Base-by-base conservation (phyloP, 768 basidiomycete genomes). In the Tricholoma terreum region DNA sequence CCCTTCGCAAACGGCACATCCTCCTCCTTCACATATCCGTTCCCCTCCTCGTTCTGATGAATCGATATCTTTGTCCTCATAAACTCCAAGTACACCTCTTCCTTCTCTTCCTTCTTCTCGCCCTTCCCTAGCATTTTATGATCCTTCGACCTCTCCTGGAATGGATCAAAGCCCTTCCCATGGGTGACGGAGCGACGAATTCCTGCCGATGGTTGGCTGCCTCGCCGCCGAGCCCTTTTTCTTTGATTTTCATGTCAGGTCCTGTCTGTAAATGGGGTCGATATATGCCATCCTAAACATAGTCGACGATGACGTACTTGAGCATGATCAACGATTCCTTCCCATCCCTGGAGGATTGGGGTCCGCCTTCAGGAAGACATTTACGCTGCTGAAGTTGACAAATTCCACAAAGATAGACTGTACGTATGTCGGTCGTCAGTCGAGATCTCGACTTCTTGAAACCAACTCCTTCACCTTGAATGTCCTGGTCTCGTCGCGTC, bases 331-430 rank as follows among this genome's bases (percentile, higher is more conserved):
- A 67, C 33, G n/a, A n/a, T n/a, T n/a, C n/a, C n/a, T n/a, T n/a
- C n/a, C n/a, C n/a, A n/a, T n/a, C n/a, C n/a, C n/a, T 14, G 83
- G 75, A 0, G 92, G 92, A 70, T 93, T 90, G 0, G 89, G 87
- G 40, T 92, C 89, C 0, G 86, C 84, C 12, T 80, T 85, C 51
- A 98, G 75, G 77, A 98, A 96, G 11, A 78, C 79, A 19, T 87
- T 82, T 31, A 86, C 86, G 4, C 83, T 77, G 46, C 80, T 77
- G 67, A 84, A 80, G 61, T 92, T 84, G 21, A 83, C 77, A 67
- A 92, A 98, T 73, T 98, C 96, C 35, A 84, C 84, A 63, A 98
- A 98, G n/a, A 95, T 89, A 7, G 94, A 97, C 93, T 95, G 59
- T 2, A 14, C 34, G 21, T 36, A 9, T 24, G 52, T 48, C 9